phyloP scores from a whole-genome alignment of 1,139 yeast species.

The Kodamaea alishanica region DNA sequence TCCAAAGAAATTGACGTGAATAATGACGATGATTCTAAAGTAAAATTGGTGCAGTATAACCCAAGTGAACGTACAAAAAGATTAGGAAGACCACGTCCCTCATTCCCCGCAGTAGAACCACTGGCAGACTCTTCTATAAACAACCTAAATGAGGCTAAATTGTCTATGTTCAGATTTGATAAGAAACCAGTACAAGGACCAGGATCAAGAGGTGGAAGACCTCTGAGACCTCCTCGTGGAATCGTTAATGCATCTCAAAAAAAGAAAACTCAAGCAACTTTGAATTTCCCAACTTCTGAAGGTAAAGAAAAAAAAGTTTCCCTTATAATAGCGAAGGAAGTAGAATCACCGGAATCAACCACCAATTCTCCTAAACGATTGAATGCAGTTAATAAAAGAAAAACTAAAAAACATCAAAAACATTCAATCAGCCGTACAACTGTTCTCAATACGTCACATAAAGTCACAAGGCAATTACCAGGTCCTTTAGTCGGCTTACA shows the following conservation, averaged over 20 bases:
- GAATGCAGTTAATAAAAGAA: not conserved
- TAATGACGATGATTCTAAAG: not conserved
- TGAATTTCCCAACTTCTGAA: not conserved
- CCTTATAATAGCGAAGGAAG: constrained; percentile 3
- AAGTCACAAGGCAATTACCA: constrained; percentile 35
- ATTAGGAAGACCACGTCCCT: constrained; percentile 35
- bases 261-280: constrained; percentile 1
- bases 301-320: constrained; percentile 1
- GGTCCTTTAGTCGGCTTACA: constrained; percentile 39
- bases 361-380: too few relatives aligned
- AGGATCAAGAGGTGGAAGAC: constrained; percentile 42
- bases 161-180: constrained; percentile 38
- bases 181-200: constrained; percentile 40
- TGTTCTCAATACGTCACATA: constrained; percentile 27
- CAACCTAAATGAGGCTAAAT: constrained; percentile 31
- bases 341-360: not conserved
- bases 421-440: constrained; percentile 25
- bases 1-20: too few relatives aligned
- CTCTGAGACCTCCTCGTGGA: constrained; percentile 19
- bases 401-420: not conserved
- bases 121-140: constrained; percentile 27
- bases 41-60: constrained; percentile 29
- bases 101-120: constrained; percentile 12
- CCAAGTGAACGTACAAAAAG: constrained; percentile 31
- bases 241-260: constrained; percentile 5